Base-by-base conservation (phyloP, 768 basidiomycete genomes). In the Gelatoporia subvermispora region DNA sequence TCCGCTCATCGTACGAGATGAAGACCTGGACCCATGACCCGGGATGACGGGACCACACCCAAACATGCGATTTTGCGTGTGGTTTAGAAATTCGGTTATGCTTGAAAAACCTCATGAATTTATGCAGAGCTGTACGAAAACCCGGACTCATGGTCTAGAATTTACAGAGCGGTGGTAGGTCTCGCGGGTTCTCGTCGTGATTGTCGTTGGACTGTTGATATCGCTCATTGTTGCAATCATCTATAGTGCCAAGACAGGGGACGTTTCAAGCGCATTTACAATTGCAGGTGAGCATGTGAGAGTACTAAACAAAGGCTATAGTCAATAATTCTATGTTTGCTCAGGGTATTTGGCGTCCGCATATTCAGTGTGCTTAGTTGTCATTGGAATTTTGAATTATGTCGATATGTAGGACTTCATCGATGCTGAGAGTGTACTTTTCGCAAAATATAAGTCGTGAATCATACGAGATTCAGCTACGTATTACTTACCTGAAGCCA, bases 31-130 rank as follows among this genome's bases (percentile, higher is more conserved):
- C 2, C 34, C 48, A 28, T 48, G 55, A 8, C 55, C 53, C 3
- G 53, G 53, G 2, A 34, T 38, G 0, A 49, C 57, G 18, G 46
- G 49, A 16, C 53, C 55, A 4, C 36, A 53, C 17, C 54, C 49
- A 38, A 54, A 60, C 42, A 52, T 55, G 55, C 58, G 58, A 3
- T 49, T 57, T 13, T 45, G 55, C 2, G 56, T 49, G 37, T 52
- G 51, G n/a, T 47, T 60, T 10, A 42, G 40, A 28, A 45, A 57
- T 37, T 55, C 58, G 10, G 45, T 44, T 5, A 24, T 25, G 20
- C 50, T 60, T 53, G 39, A 39, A 17, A 49, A 47, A n/a, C 36
- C 44, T 0, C 50, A 48, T 37, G 55, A 60, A 41, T 60, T 57
- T 36, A 60, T 60, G 55, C 47, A 50, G 21, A 55, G 54, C 4